Evolutionary conservation across 2,329 filamentous ascomycete genomes (phyloP).

Genomic region (Penicillium brevicompactum): DNA sequence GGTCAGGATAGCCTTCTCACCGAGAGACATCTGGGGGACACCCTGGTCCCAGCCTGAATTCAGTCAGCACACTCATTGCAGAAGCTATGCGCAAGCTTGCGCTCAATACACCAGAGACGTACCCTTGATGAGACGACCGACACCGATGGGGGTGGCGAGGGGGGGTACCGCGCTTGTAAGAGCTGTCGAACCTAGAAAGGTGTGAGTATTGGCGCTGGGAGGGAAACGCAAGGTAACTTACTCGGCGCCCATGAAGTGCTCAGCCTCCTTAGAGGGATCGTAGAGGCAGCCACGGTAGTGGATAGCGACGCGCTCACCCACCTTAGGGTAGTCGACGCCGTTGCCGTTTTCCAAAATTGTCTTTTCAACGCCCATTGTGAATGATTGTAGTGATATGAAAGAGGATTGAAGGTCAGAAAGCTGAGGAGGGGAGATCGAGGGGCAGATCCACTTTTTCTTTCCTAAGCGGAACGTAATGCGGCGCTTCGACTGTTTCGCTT

Average conservation of each 20-base stretch:
- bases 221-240: constrained; percentile 51
- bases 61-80: background rate
- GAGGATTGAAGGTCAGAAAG: background rate
- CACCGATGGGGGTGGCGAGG: constrained; percentile 77
- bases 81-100: background rate
- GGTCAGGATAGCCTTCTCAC: constrained; percentile 83
- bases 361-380: constrained; percentile 73
- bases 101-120: constrained; percentile 29
- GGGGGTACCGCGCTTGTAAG: constrained; percentile 67
- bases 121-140: constrained; percentile 86
- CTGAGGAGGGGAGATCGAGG: background rate
- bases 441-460: constrained; percentile 10
- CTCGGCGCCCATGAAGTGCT: constrained; percentile 71
- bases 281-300: constrained; percentile 90
- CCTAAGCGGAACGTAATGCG: constrained; percentile 3
- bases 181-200: constrained; percentile 78
- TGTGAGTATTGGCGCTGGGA: background rate
- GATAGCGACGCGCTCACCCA: constrained; percentile 77
- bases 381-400: background rate
- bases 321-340: constrained; percentile 59
- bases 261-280: constrained; percentile 57
- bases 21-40: constrained; percentile 81
- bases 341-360: constrained; percentile 63
- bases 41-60: constrained; percentile 75
- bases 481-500: no score